Evolutionary conservation across 2,329 filamentous ascomycete species (phyloP).

Genomic region (Arthrobotrys entomopaga): DNA sequence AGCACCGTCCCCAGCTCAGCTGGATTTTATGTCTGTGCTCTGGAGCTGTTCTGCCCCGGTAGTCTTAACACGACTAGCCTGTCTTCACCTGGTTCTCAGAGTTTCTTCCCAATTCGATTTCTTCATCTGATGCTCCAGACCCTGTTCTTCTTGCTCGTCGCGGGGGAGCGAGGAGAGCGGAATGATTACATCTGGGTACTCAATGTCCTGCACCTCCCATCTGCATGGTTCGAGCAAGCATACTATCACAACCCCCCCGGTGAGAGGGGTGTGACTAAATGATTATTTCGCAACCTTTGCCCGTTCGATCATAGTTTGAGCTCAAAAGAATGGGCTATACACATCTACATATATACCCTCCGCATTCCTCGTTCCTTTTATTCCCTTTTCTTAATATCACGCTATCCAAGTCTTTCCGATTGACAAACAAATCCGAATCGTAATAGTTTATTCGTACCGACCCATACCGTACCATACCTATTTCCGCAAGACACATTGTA

Average conservation of each 20-base stretch:
- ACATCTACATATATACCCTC: conserved; percentile 49
- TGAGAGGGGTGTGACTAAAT: conserved; percentile 47
- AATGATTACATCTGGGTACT: conserved; percentile 25
- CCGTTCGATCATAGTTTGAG: conserved; percentile 23
- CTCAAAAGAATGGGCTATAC: conserved; percentile 32
- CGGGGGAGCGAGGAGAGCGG: conserved; percentile 30
- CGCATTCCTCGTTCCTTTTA: conserved; percentile 35
- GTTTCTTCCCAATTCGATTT: conserved; percentile 18
- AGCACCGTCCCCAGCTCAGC: conserved; percentile 10
- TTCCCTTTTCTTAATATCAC: conserved; percentile 19
- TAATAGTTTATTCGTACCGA: conserved; percentile 52
- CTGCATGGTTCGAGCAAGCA: conserved; percentile 30
- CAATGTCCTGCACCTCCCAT: conserved; percentile 4
- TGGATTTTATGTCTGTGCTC: background rate
- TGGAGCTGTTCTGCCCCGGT: conserved; percentile 24
- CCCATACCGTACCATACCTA: conserved; percentile 51
- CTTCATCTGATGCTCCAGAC: conserved; percentile 22
- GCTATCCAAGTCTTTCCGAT: conserved; percentile 11
- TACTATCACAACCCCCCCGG: conserved; percentile 8
- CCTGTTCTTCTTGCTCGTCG: conserved; percentile 21
- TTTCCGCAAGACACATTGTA: conserved; percentile 41
- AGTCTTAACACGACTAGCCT: conserved; percentile 10
- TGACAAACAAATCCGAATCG: conserved; percentile 29
- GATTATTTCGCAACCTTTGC: conserved; percentile 25
- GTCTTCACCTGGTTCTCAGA: conserved; percentile 7